Evolutionary conservation across 305 asterid genomes (phyloP).

Genomic region (Fraxinus baroniana): DNA sequence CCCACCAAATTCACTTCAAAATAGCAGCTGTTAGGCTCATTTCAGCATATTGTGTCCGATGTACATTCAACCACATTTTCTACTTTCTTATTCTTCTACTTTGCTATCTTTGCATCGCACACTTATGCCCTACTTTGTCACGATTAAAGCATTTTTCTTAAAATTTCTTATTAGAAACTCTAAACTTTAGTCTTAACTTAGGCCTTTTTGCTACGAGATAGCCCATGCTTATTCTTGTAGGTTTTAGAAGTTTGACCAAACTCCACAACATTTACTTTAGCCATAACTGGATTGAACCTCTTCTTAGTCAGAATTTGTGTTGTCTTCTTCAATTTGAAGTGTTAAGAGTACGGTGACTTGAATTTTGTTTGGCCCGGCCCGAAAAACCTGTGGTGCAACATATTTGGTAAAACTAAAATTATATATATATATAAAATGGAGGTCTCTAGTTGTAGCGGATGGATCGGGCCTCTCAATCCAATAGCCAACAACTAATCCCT

Average conservation of each 20-base stretch:
- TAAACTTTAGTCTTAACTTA: not conserved
- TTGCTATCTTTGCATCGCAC: not conserved
- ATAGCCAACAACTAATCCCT: not conserved
- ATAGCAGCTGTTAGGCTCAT: not conserved
- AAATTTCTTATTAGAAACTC: not conserved
- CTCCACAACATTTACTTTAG: not conserved
- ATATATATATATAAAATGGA: not conserved
- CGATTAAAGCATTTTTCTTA: not conserved
- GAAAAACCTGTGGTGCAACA: not conserved
- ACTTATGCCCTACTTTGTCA: not conserved
- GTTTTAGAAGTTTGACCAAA: not conserved
- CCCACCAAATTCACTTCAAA: not conserved
- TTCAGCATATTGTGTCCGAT: not conserved
- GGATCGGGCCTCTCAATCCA: no score
- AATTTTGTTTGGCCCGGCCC: not conserved
- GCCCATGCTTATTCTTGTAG: not conserved
- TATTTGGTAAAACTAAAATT: not conserved
- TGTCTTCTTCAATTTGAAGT: not conserved
- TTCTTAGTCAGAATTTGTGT: not conserved
- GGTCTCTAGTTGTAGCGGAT: not conserved
- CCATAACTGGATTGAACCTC: not conserved
- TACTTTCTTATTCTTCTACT: not conserved
- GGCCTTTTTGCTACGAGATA: not conserved
- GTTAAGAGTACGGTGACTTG: not conserved
- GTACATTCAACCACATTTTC: not conserved